A percentile compares a stretch with the other conserved stretches of the same genome.
Conservation (phyloP, 768 basidiomycete genomes). For the Auricularia cornea region DNA sequence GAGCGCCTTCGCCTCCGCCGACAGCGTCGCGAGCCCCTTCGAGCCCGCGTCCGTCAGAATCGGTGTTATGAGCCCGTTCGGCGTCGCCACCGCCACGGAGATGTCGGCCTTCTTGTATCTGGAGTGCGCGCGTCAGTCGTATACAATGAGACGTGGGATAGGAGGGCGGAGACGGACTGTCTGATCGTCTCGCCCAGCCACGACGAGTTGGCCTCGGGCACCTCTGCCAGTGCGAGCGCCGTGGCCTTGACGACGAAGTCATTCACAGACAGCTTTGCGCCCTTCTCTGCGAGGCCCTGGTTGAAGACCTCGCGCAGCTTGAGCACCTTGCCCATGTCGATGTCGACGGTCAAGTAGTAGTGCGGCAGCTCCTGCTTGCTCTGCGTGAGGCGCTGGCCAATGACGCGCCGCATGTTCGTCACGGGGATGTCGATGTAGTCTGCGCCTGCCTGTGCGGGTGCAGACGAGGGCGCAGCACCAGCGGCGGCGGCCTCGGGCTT, state of each 20-base stretch:
- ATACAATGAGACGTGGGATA: background rate
- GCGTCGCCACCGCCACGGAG: constrained; percentile 93
- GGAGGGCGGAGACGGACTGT: constrained; percentile 53
- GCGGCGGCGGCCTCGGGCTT: constrained; percentile 43
- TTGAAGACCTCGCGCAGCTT: constrained; percentile 97
- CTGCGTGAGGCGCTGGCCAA: constrained; percentile 82
- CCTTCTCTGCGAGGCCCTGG: constrained; percentile 74
- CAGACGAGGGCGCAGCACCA: constrained; percentile 35
- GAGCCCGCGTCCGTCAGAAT: constrained; percentile 90
- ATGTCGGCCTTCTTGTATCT: constrained; percentile 98
- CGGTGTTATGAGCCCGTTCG: constrained; percentile 92
- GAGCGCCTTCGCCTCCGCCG: constrained; percentile 82
- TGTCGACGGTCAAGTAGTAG: constrained; percentile 91
- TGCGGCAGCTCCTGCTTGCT: constrained; percentile 94
- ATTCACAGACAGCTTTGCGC: constrained; percentile 89
- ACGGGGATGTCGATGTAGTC: constrained; percentile 88
- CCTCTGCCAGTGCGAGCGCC: constrained; percentile 82
- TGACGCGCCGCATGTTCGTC: constrained; percentile 90
- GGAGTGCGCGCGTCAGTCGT: background rate
- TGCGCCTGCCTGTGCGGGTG: constrained; percentile 29
- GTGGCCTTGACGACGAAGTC: constrained; percentile 97
- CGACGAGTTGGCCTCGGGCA: constrained; percentile 96
- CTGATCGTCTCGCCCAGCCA: constrained; percentile 95
- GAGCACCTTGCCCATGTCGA: constrained; percentile 93
- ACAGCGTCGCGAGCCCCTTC: constrained; percentile 90